Evolutionary conservation across 2,329 filamentous ascomycete genomes (phyloP).

Genomic region (Acephala macrosclerotiorum): DNA sequence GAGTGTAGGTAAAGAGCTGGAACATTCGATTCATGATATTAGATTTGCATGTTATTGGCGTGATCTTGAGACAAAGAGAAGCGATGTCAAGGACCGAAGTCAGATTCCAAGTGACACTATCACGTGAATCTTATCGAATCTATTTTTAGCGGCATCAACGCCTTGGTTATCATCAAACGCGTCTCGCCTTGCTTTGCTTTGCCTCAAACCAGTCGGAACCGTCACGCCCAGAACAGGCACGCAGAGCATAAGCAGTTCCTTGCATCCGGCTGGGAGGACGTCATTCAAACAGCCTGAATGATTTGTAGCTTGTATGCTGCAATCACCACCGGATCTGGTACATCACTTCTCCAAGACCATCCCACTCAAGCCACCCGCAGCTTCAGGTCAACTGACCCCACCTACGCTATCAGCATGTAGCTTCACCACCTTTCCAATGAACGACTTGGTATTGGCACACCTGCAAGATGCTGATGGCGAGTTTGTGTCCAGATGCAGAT

Average conservation of each 20-base stretch:
- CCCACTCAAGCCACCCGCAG: constrained; percentile 6
- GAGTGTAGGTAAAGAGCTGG: not conserved
- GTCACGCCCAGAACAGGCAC: not conserved
- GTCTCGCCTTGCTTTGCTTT: constrained; percentile 8
- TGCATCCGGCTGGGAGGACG: not conserved
- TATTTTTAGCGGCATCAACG: constrained; percentile 5
- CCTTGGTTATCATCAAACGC: constrained; percentile 8
- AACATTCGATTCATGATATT: not conserved
- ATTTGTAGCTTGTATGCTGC: not conserved
- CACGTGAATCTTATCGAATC: not conserved
- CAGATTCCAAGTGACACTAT: not conserved
- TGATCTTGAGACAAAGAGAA: not conserved
- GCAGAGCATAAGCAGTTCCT: not conserved
- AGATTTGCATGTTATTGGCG: not conserved
- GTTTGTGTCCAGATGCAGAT: too few species aligned
- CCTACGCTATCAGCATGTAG: not conserved
- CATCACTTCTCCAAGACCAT: not conserved
- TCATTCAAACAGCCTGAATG: constrained; percentile 3
- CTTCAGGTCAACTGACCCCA: constrained; percentile 9
- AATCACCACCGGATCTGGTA: constrained; percentile 5
- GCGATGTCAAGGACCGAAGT: not conserved
- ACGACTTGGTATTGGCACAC: too few species aligned
- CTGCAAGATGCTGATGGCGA: too few species aligned
- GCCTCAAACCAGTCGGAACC: constrained; percentile 1
- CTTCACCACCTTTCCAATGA: not conserved